phyloP scores from a whole-genome alignment of 257 asterid genomes.

The Forsythia viridissima region DNA sequence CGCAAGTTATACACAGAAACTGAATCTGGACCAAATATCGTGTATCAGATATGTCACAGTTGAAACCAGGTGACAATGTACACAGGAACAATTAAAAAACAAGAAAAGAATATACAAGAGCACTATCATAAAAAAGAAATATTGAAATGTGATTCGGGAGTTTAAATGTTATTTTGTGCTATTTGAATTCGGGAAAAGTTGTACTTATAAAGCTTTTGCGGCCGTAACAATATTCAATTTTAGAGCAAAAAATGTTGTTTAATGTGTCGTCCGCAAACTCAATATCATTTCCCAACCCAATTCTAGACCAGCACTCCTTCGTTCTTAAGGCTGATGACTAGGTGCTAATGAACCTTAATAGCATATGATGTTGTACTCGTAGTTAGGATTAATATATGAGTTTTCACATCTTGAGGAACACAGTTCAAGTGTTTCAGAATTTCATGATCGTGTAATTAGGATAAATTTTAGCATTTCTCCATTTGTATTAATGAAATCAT shows the following conservation, averaged over 20 bases:
- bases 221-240: neutral
- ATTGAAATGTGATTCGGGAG: neutral
- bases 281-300: neutral
- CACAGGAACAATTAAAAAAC: neutral
- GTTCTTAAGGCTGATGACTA: neutral
- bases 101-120: neutral
- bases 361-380: neutral
- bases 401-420: neutral
- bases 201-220: no score
- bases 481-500: neutral
- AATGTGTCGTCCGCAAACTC: neutral
- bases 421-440: neutral
- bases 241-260: neutral
- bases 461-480: neutral
- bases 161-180: neutral
- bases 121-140: neutral
- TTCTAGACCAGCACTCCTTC: neutral
- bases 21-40: neutral
- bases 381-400: neutral
- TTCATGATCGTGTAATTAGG: neutral
- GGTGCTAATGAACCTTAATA: neutral
- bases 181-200: neutral
- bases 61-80: neutral
- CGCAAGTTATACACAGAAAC: slow-evolving; percentile 14
- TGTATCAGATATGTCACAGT: neutral